Evolutionary conservation across 2,329 filamentous ascomycete species (phyloP).

Genomic region (Trichoderma sp.): DNA sequence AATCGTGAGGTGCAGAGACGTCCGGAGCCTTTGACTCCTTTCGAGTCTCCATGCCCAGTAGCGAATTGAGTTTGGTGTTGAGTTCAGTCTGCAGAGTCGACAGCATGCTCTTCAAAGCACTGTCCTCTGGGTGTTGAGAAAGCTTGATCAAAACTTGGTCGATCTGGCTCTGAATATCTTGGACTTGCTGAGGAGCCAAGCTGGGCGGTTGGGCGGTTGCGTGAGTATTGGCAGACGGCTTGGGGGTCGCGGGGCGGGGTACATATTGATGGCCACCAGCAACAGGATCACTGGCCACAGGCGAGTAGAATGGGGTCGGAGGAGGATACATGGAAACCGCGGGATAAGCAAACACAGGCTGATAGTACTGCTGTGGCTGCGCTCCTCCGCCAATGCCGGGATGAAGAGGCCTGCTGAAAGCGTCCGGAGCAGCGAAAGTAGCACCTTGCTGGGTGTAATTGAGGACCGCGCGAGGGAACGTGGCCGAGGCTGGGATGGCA

Average conservation of each 20-base stretch:
- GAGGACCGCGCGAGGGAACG: constrained; percentile 15
- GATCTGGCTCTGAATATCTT: constrained; percentile 36
- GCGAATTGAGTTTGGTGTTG: constrained; percentile 37
- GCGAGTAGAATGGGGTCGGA: not conserved
- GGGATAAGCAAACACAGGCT: constrained; percentile 27
- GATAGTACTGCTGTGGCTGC: constrained; percentile 21
- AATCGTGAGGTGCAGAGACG: not conserved
- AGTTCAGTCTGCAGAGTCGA: constrained; percentile 38
- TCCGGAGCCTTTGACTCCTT: not conserved
- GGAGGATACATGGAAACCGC: constrained; percentile 1
- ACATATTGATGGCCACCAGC: not conserved
- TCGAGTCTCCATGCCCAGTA: not conserved
- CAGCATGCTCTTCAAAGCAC: constrained; percentile 33
- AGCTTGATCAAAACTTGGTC: constrained; percentile 36
- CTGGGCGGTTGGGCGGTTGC: not conserved
- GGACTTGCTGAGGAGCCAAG: constrained; percentile 32
- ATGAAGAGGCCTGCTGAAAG: not conserved
- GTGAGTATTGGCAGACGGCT: not conserved
- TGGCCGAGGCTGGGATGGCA: constrained; percentile 26
- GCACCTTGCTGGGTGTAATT: not conserved
- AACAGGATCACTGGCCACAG: not conserved
- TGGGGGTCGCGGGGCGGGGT: constrained; percentile 1
- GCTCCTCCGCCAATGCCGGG: not conserved
- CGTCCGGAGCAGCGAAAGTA: not conserved
- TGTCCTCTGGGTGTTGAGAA: constrained; percentile 33